Evolutionary conservation across 306 rosid genomes (phyloP), one percentile per base, ranked within the genome.

Genomic region (Heteromeles arbutifolia): DNA sequence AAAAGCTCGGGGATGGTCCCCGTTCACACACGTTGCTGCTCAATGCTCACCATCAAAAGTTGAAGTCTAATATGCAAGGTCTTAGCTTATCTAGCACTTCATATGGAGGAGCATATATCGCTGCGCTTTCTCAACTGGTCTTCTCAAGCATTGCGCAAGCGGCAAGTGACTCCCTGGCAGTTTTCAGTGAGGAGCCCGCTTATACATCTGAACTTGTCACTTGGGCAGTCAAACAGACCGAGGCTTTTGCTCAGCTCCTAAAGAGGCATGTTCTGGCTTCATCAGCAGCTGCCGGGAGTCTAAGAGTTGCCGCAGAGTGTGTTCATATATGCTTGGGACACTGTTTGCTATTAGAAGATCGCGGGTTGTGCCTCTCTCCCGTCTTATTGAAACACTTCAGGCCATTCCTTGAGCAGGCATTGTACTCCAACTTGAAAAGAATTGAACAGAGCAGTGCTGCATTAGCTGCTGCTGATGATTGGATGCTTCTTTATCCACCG

Each of bases 181-280:
- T 87, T 74, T 95, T 90, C 61, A 88, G 87, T 2, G 88, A 82
- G 72, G 96, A 91, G 79, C 90, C 96, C 32, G 91, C 96, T 12
- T 90, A 90, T 62, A 78, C 93, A 19, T 95, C 98, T 19, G 97
- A 92, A 87, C 87, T 95, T 31, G 98, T 95, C 31, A 92, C 93
- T 48, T 95, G 98, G 98, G 92, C 97, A 4, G 97, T 95, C 13
- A 81, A 74, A 67, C 90, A 92, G 77, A 84, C 93, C 1, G 85
- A 86, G 29, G 58, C 57, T 11, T 84, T 86, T 50, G 86, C 89
- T 44, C 65, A 79, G 61, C 86, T 87, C 57, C 83, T 90, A 31
- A 95, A 90, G 82, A 86, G 87, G 70, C 86, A 84, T 19, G 89
- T 89, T 67, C 82, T 92, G 18, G 90, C 87, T 43, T 90, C 96